These are phyloP conservation scores for Henningerozyma blattae DNA, from an alignment of 805 yeast species.

Conservation along the genomic window DNA sequence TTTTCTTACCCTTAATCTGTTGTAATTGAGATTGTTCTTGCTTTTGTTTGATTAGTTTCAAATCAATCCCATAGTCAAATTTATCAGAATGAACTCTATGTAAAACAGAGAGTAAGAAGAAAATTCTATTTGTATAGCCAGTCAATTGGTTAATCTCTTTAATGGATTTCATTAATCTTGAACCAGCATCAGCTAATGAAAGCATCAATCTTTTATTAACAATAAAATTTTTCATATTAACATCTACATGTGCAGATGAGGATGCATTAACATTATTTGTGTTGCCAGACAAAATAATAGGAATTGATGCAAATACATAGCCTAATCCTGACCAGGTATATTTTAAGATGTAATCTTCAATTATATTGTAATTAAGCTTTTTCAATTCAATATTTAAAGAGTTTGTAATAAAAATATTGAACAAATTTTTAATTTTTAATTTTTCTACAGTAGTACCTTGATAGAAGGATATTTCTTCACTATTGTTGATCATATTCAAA, in stretches of 20 bases:
- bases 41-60: slow-evolving; percentile 5
- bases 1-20: background rate
- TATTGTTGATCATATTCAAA: slow-evolving; percentile 70
- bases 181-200: slow-evolving; percentile 90
- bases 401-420: slow-evolving; percentile 43
- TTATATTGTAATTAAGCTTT: slow-evolving; percentile 54
- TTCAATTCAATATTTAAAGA: slow-evolving; percentile 41
- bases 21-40: background rate
- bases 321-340: slow-evolving; percentile 95
- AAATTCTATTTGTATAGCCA: slow-evolving; percentile 82
- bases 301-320: slow-evolving; percentile 81
- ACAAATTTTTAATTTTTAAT: slow-evolving; percentile 46
- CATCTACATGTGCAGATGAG: slow-evolving; percentile 29
- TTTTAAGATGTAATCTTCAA: slow-evolving; percentile 80
- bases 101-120: slow-evolving; percentile 57
- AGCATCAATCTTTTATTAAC: slow-evolving; percentile 85
- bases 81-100: slow-evolving; percentile 66
- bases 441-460: slow-evolving; percentile 79
- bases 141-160: slow-evolving; percentile 86
- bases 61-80: slow-evolving; percentile 28
- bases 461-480: slow-evolving; percentile 90
- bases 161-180: slow-evolving; percentile 86
- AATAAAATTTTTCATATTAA: slow-evolving; percentile 75
- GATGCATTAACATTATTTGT: slow-evolving; percentile 25
- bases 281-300: slow-evolving; percentile 49